These are phyloP conservation scores for Mycena maculata DNA, from an alignment of 768 basidiomycete genomes.

Conservation along the genomic window DNA sequence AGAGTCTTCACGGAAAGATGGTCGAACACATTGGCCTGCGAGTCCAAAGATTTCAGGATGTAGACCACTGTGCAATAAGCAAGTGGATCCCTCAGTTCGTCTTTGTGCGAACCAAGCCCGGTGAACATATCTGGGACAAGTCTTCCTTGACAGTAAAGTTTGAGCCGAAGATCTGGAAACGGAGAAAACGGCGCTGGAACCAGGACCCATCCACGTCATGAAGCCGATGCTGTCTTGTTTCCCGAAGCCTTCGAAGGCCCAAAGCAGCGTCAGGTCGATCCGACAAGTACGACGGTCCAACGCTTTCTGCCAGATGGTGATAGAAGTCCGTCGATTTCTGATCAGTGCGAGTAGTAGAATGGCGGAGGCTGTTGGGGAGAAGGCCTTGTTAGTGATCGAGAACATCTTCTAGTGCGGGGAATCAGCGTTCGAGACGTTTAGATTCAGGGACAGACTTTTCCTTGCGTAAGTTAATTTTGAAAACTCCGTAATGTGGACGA, in stretches of 20 bases:
- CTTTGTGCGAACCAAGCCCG: too few species aligned
- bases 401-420: background rate
- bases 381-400: too few species aligned
- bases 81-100: too few species aligned
- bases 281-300: slow-evolving; percentile 15
- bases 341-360: background rate
- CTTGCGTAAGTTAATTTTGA: background rate
- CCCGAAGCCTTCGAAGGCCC: background rate
- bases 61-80: too few species aligned
- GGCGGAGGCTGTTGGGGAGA: background rate
- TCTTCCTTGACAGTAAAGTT: background rate
- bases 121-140: too few species aligned
- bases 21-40: too few species aligned
- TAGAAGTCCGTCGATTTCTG: background rate
- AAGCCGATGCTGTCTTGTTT: background rate
- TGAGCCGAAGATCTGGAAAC: background rate
- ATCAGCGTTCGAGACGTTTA: slow-evolving; percentile 4
- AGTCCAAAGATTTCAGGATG: too few species aligned
- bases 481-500: background rate
- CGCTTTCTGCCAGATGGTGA: slow-evolving; percentile 7
- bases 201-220: slow-evolving; percentile 1
- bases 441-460: background rate
- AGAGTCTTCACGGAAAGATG: too few species aligned
- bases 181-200: background rate
- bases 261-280: background rate